Percentiles rank a stretch among this genome's conserved stretches.
phyloP scores from a whole-genome alignment of 2,329 filamentous ascomycete species.

The Capronia americana region DNA sequence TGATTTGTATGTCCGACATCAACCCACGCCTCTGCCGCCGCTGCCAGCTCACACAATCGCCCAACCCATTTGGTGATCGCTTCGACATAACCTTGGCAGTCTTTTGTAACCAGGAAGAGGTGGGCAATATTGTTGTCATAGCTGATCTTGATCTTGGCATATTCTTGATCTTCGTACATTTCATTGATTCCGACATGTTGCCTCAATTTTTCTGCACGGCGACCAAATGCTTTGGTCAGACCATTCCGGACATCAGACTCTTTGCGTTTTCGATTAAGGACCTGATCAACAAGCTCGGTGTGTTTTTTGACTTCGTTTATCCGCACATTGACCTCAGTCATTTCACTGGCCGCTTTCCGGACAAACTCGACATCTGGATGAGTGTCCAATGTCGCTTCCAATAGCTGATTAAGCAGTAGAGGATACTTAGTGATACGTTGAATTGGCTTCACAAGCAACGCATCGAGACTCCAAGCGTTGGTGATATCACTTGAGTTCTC shows the following conservation, averaged over 20 bases:
- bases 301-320: slow-evolving; percentile 98
- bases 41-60: slow-evolving; percentile 79
- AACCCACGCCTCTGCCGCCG: slow-evolving; percentile 83
- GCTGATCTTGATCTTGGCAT: slow-evolving; percentile 79
- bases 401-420: slow-evolving; percentile 78
- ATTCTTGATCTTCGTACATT: slow-evolving; percentile 79
- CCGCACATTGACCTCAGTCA: slow-evolving; percentile 64
- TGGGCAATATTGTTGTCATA: slow-evolving; percentile 93
- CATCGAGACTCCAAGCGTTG: slow-evolving; percentile 91
- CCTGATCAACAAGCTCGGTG: slow-evolving; percentile 87
- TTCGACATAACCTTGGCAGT: slow-evolving; percentile 92
- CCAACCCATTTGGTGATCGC: slow-evolving; percentile 80
- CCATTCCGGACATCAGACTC: slow-evolving; percentile 86
- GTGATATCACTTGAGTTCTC: slow-evolving; percentile 91
- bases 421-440: slow-evolving; percentile 95
- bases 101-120: slow-evolving; percentile 87
- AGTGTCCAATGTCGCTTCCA: slow-evolving; percentile 77
- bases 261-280: slow-evolving; percentile 81
- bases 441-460: slow-evolving; percentile 95
- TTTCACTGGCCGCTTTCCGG: slow-evolving; percentile 73
- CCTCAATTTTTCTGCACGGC: slow-evolving; percentile 84
- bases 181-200: slow-evolving; percentile 70
- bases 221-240: slow-evolving; percentile 86
- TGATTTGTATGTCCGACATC: slow-evolving; percentile 71
- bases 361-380: slow-evolving; percentile 82